phyloP scores from a whole-genome alignment of 2,329 filamentous ascomycete species.

The Trichophyton equinum region DNA sequence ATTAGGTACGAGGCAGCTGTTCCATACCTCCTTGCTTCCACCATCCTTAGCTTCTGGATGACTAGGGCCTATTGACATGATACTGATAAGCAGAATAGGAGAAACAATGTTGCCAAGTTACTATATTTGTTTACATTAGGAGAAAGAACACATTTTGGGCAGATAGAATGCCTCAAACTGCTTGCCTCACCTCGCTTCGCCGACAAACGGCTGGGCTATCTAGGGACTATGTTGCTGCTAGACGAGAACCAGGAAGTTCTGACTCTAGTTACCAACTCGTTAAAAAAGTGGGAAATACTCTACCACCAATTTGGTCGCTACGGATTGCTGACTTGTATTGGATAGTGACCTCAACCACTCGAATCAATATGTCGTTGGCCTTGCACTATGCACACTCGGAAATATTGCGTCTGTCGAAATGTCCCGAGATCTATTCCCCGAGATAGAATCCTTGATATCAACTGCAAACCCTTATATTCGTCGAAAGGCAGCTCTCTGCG shows the following conservation, averaged over 20 bases:
- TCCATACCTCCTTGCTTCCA: background rate
- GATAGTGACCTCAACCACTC: constrained; percentile 83
- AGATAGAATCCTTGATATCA: constrained; percentile 83
- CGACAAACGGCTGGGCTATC: constrained; percentile 89
- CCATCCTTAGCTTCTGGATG: background rate
- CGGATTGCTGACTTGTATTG: background rate
- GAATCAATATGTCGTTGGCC: constrained; percentile 95
- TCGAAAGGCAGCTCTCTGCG: constrained; percentile 92
- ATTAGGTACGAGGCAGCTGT: constrained; percentile 52
- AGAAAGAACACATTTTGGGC: constrained; percentile 94
- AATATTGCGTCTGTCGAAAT: constrained; percentile 98
- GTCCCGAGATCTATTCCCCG: constrained; percentile 91
- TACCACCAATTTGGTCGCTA: background rate
- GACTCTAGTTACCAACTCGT: constrained; percentile 90
- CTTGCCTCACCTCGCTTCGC: constrained; percentile 93
- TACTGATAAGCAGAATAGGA: constrained; percentile 40
- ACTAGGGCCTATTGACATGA: background rate
- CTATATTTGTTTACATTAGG: constrained; percentile 96
- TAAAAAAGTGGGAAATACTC: constrained; percentile 69
- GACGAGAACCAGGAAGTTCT: constrained; percentile 98
- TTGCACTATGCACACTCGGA: constrained; percentile 88
- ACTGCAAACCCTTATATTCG: constrained; percentile 98
- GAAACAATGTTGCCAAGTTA: constrained; percentile 97
- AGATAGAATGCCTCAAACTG: constrained; percentile 98
- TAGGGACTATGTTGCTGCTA: constrained; percentile 88